Base-by-base conservation (phyloP, 1,139 yeast genomes). In the Hyphopichia wangnamkhiaoensis region DNA sequence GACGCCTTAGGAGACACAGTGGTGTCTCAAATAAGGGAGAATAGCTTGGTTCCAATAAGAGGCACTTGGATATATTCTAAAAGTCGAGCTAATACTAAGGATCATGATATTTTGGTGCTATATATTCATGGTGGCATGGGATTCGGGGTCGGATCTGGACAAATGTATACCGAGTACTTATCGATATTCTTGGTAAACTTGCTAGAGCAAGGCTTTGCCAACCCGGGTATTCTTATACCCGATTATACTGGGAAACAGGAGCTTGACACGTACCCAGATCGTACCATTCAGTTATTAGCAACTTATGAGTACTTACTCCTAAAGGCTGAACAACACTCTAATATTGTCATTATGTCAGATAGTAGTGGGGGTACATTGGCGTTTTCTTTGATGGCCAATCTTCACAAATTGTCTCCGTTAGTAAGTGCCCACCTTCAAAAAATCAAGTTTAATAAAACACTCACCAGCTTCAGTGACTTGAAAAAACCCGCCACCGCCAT, bases 191-290 rank as follows among this genome's bases (percentile, higher is more conserved):
- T 37, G 13, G 39, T 51, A 3, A 50, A 47, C 25, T 35, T 51
- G 18, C 19, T 42, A 20, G 48, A 50, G 24, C 53, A 48, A 35
- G 55, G 55, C 4, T 51, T 51, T 33, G 15, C 18, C 5, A 50
- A 49, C 30, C 55, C 55, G 1, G 43, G 36, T 2, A 37, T 50
- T 4, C 45, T 43, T 14, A 38, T 46, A 2, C 52, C 53, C 2
- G 23, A 34, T 12, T 40, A 31, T 29, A 16, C 18, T 28, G 10
- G n/a, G 3, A 30, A 15, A n/a, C 5, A n/a, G 6, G 29, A 5
- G 29, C n/a, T 10, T 18, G 34, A 37, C 12, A 32, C 10, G 7
- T 39, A 33, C 33, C 43, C 37, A 16, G 23, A 15, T 23, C 45
- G 34, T 31, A 10, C 33, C 21, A 14, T 15, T 9, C 30, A 31